A percentile compares a stretch with the other conserved stretches of the same genome.
Conservation (phyloP, 768 basidiomycete species). For the Lactarius vividus region DNA sequence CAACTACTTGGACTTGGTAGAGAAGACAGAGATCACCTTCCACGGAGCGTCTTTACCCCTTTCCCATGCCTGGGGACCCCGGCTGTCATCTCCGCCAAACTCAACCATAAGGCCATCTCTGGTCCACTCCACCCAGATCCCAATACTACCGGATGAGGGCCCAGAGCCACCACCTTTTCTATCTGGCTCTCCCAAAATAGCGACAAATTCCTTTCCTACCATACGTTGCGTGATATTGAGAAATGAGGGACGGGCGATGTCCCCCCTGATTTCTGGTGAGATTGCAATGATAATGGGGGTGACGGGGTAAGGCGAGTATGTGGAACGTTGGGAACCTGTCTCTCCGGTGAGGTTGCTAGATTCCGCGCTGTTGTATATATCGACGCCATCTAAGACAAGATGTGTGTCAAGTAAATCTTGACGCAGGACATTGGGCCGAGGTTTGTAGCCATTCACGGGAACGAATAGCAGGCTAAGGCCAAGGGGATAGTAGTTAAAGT, state of each 20-base stretch:
- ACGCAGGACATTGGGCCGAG: slow-evolving; percentile 43
- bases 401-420: slow-evolving; percentile 50
- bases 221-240: slow-evolving; percentile 49
- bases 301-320: slow-evolving; percentile 56
- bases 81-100: slow-evolving; percentile 74
- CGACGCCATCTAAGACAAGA: slow-evolving; percentile 66
- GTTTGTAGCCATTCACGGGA: slow-evolving; percentile 64
- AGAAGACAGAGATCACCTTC: slow-evolving; percentile 70
- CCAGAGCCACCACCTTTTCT: slow-evolving; percentile 90
- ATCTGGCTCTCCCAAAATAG: slow-evolving; percentile 75
- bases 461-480: slow-evolving; percentile 81
- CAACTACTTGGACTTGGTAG: slow-evolving; percentile 29
- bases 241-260: slow-evolving; percentile 37
- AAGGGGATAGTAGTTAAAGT: slow-evolving; percentile 77
- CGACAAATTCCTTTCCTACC: slow-evolving; percentile 77
- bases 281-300: slow-evolving; percentile 52
- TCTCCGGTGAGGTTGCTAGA: slow-evolving; percentile 32
- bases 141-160: slow-evolving; percentile 79
- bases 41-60: slow-evolving; percentile 77
- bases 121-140: slow-evolving; percentile 94
- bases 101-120: slow-evolving; percentile 81
- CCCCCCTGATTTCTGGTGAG: slow-evolving; percentile 27
- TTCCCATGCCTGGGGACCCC: slow-evolving; percentile 85
- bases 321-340: slow-evolving; percentile 39
- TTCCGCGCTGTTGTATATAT: slow-evolving; percentile 70